A percentile compares a stretch with the other conserved stretches of the same genome.
These are phyloP conservation scores for Amoeboaphelidium protococcarum DNA, from an alignment of 371 early-diverging fungal genomes.

Conservation along the genomic window DNA sequence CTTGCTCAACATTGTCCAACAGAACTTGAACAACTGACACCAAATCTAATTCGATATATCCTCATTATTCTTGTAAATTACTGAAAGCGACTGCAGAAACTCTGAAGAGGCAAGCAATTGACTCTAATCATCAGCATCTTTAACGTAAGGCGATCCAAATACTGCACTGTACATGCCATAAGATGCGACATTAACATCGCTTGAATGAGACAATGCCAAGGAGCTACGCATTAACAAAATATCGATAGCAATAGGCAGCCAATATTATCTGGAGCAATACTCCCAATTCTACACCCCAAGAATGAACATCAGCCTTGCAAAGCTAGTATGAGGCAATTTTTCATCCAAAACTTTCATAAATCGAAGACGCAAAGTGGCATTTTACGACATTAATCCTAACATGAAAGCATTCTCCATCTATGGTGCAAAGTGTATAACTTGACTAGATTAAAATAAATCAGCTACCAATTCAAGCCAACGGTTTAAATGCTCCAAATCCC, in stretches of 20 bases:
- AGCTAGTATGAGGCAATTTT: background rate
- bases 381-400: slow-evolving; percentile 32
- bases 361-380: no score
- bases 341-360: no score
- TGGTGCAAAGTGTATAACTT: background rate
- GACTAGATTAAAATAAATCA: slow-evolving; percentile 44
- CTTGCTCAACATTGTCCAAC: slow-evolving; percentile 38
- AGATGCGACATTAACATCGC: no score
- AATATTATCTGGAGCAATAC: slow-evolving; percentile 45
- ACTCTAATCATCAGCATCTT: no score
- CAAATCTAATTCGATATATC: slow-evolving; percentile 43
- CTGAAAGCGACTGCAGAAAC: no score
- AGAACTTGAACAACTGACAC: slow-evolving; percentile 54
- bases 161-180: no score
- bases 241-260: slow-evolving; percentile 74
- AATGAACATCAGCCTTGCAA: slow-evolving; percentile 59
- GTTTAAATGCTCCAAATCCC: no score
- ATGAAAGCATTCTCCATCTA: background rate
- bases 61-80: no score
- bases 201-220: background rate
- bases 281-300: slow-evolving; percentile 90
- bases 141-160: no score
- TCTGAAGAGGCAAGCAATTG: no score
- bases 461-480: no score
- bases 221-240: slow-evolving; percentile 26